phyloP scores from a whole-genome alignment of 805 yeast genomes.

The Hanseniaspora mollemarum region DNA sequence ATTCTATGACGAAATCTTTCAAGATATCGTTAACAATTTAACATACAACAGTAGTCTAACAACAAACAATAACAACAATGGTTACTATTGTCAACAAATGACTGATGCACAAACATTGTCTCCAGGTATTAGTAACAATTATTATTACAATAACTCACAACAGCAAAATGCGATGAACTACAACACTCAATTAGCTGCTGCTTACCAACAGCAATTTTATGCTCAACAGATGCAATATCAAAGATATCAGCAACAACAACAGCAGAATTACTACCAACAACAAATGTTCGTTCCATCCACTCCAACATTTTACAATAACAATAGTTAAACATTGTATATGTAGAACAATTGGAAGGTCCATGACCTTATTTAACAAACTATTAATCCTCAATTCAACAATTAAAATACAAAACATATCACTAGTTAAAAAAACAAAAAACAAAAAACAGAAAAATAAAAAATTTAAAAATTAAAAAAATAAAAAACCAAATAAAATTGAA shows the following conservation, averaged over 20 bases:
- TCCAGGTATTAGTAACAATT: background rate
- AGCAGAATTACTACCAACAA: background rate
- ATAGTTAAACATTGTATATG: too few species aligned
- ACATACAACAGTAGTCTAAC: too few species aligned
- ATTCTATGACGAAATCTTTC: constrained; percentile 11
- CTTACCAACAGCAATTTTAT: constrained; percentile 7
- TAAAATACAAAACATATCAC: background rate
- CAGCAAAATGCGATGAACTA: background rate
- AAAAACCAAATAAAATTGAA: background rate
- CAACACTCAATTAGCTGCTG: background rate
- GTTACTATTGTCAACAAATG: background rate
- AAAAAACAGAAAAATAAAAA: background rate
- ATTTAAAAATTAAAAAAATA: background rate
- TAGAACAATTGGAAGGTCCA: too few species aligned
- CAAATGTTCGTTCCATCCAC: background rate
- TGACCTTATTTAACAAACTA: too few species aligned
- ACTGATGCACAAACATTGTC: background rate
- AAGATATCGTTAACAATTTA: constrained; percentile 8
- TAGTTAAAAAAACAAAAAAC: background rate
- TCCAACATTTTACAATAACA: background rate
- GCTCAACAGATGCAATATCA: constrained; percentile 6
- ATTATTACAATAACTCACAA: constrained; percentile 2
- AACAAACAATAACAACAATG: background rate
- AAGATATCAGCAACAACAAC: constrained; percentile 6
- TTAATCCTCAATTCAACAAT: background rate